These are phyloP conservation scores for Hypoxylon fragiforme DNA, from an alignment of 495 filamentous ascomycete species.

Conservation along the genomic window DNA sequence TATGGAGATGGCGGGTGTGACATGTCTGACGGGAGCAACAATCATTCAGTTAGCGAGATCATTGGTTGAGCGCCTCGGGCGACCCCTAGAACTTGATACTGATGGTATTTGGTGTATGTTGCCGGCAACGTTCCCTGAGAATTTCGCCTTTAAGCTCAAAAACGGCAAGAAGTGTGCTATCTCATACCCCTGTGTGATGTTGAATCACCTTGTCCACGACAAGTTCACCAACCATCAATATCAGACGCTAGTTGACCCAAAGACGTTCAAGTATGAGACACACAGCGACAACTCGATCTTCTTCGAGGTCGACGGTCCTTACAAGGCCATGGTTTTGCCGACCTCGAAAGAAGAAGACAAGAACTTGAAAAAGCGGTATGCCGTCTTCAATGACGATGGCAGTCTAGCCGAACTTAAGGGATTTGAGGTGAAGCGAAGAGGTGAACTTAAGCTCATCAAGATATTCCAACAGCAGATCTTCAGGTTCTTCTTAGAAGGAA, in stretches of 20 bases:
- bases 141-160: constrained; percentile 90
- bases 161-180: constrained; percentile 94
- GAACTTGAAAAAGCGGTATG: constrained; percentile 99
- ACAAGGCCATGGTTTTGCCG: constrained; percentile 94
- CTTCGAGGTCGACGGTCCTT: constrained; percentile 98
- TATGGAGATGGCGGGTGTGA: constrained; percentile 99
- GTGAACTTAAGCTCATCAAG: constrained; percentile 98
- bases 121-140: constrained; percentile 94
- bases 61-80: constrained; percentile 89
- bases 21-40: constrained; percentile 91
- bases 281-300: constrained; percentile 99
- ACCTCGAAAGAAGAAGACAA: constrained; percentile 99
- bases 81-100: constrained; percentile 96
- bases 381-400: constrained; percentile 98
- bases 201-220: constrained; percentile 95
- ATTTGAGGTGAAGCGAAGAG: constrained; percentile 96
- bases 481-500: constrained; percentile 96
- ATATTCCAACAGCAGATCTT: constrained; percentile 99
- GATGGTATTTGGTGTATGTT: constrained; percentile 99
- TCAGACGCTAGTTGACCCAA: constrained; percentile 78
- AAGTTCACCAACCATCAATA: constrained; percentile 98
- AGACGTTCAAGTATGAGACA: constrained; percentile 86
- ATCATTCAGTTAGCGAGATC: constrained; percentile 98
- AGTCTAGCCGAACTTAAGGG: constrained; percentile 96
- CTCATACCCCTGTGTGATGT: constrained; percentile 98